A percentile compares a stretch with the other conserved stretches of the same genome.
phyloP scores from a whole-genome alignment of 441 rosid species.

The Manihot esculenta region DNA sequence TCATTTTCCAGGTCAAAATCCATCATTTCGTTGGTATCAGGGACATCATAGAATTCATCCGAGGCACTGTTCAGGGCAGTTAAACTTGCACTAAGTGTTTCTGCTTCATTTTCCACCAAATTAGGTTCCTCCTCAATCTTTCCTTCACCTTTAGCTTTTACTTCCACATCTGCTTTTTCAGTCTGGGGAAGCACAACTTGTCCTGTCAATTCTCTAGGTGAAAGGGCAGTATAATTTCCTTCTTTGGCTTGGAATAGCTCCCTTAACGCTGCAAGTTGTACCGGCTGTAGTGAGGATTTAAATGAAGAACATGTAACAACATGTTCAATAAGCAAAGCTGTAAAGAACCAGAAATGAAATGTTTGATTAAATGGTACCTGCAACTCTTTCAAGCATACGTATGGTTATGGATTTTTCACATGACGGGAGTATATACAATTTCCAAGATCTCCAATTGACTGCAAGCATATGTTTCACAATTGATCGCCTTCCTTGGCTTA shows the following conservation, averaged over 20 bases:
- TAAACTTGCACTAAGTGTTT: slow-evolving; percentile 46
- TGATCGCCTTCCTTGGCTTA: slow-evolving; percentile 63
- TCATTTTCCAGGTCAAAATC: slow-evolving; percentile 46
- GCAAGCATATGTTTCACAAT: slow-evolving; percentile 93
- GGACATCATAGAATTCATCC: slow-evolving; percentile 95
- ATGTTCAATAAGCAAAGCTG: background rate
- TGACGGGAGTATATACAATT: slow-evolving; percentile 55
- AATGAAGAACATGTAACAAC: background rate
- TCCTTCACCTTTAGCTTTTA: slow-evolving; percentile 24
- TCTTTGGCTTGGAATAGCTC: slow-evolving; percentile 70
- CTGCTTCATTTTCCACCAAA: slow-evolving; percentile 38
- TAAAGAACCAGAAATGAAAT: background rate
- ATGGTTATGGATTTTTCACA: slow-evolving; percentile 69
- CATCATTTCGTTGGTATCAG: slow-evolving; percentile 47
- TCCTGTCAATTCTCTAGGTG: slow-evolving; percentile 36
- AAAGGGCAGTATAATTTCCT: slow-evolving; percentile 45
- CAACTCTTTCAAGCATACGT: slow-evolving; percentile 77
- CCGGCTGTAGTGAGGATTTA: background rate
- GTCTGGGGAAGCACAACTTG: slow-evolving; percentile 28
- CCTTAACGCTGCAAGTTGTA: slow-evolving; percentile 53
- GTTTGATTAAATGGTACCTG: slow-evolving; percentile 41
- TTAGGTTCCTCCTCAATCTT: slow-evolving; percentile 23
- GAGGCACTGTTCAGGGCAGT: slow-evolving; percentile 54
- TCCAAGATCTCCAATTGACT: slow-evolving; percentile 89
- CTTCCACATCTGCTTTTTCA: slow-evolving; percentile 30